These are phyloP conservation scores for Penicillium paxilli DNA, from an alignment of 495 filamentous ascomycete species.

Conservation along the genomic window DNA sequence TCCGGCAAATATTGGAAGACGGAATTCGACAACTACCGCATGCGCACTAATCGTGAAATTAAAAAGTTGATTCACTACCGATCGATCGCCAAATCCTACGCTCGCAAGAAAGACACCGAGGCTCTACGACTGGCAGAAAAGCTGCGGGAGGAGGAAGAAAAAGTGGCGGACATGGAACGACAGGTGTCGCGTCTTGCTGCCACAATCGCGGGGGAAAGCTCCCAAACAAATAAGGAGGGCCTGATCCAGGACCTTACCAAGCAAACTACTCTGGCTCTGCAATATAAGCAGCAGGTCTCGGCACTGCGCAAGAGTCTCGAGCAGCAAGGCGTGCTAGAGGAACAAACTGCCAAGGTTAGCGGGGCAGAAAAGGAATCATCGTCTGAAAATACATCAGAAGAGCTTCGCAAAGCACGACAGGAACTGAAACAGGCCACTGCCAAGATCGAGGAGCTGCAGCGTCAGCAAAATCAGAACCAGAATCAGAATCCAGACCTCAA, in stretches of 20 bases:
- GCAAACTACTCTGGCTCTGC: constrained; percentile 65
- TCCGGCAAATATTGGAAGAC: constrained; percentile 95
- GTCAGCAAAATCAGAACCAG: not conserved
- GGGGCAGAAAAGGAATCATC: constrained; percentile 48
- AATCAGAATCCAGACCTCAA: constrained; percentile 46
- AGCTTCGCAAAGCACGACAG: constrained; percentile 41
- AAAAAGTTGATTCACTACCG: constrained; percentile 77
- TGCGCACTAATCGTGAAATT: constrained; percentile 75
- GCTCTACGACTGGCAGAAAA: constrained; percentile 69
- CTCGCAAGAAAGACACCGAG: constrained; percentile 84
- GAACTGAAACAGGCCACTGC: constrained; percentile 58
- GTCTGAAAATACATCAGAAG: constrained; percentile 42
- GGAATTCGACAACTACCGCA: constrained; percentile 80
- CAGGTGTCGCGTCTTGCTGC: constrained; percentile 61
- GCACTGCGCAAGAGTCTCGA: constrained; percentile 56
- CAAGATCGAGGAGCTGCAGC: constrained; percentile 63
- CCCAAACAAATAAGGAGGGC: constrained; percentile 47
- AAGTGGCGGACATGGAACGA: constrained; percentile 52
- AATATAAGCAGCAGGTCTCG: constrained; percentile 67
- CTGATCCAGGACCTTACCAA: constrained; percentile 60
- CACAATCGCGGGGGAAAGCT: constrained; percentile 49
- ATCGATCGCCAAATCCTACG: constrained; percentile 82
- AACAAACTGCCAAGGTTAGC: constrained; percentile 39
- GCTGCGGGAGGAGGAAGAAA: constrained; percentile 63
- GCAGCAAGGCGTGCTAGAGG: constrained; percentile 44